These are phyloP conservation scores for Peronospora destructor DNA, from an alignment of 352 stramenopile species.

Conservation along the genomic window DNA sequence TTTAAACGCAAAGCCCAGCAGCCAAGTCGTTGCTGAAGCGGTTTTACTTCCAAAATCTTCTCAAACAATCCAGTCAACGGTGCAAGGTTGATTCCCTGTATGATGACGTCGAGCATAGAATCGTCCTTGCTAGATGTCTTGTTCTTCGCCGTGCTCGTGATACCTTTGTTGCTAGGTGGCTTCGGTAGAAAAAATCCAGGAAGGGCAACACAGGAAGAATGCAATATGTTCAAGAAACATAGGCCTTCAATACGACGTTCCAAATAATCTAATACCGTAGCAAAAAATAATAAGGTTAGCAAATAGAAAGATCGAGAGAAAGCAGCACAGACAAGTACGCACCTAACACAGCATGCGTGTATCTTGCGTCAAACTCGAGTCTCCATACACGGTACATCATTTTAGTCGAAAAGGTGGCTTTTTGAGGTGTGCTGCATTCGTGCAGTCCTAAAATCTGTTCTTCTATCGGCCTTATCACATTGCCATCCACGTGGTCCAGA, in stretches of 20 bases:
- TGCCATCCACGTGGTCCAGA: conserved; percentile 45
- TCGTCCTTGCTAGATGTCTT: conserved; percentile 6
- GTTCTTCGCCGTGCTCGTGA: conserved; percentile 1
- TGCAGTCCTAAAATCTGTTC: conserved; percentile 13
- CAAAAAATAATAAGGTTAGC: conserved; percentile 2
- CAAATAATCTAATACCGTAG: conserved; percentile 31
- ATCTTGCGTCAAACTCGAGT: conserved; percentile 74
- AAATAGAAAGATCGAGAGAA: neutral
- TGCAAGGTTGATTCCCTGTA: conserved; percentile 45
- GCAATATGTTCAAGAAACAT: conserved; percentile 38
- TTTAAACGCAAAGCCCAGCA: conserved; percentile 39
- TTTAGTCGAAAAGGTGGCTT: conserved; percentile 12
- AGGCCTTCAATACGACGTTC: conserved; percentile 39
- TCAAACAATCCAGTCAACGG: conserved; percentile 15
- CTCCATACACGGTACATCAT: conserved; percentile 49
- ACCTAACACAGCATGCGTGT: conserved; percentile 48
- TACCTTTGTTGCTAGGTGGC: conserved; percentile 16
- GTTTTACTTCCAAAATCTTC: conserved; percentile 13
- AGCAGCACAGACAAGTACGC: conserved; percentile 8
- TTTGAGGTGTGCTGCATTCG: conserved; percentile 1
- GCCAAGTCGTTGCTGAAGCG: conserved; percentile 29
- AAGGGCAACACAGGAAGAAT: conserved; percentile 33
- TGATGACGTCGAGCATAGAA: conserved; percentile 17
- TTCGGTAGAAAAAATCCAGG: conserved; percentile 59
- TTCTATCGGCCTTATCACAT: conserved; percentile 26